Percentiles rank a stretch among this genome's conserved stretches.
Evolutionary conservation across 208 protist genomes (phyloP).

Genomic region (Crithidia expoeki): DNA sequence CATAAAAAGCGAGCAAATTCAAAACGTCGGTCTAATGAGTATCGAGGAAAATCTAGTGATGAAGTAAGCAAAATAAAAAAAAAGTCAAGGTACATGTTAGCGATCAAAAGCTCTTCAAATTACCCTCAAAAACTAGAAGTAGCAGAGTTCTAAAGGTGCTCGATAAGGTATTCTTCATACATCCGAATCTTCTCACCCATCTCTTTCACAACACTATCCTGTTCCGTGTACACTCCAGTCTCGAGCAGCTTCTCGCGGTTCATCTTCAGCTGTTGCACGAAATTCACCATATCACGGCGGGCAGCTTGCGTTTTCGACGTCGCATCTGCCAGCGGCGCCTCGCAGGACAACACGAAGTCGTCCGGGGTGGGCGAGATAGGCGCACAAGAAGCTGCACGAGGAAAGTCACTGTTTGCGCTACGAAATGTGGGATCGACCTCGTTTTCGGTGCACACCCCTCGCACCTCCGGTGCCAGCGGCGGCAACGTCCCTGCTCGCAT

Average conservation of each 20-base stretch:
- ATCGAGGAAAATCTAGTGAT: not conserved
- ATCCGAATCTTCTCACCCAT: constrained; percentile 87
- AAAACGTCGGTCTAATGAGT: not conserved
- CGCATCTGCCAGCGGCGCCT: constrained; percentile 7
- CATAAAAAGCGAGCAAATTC: no score
- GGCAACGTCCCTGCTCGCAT: constrained; percentile 31
- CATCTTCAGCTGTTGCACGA: constrained; percentile 79
- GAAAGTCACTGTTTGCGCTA: not conserved
- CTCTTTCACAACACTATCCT: constrained; percentile 66
- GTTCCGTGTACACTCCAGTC: constrained; percentile 78
- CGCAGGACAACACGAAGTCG: constrained; percentile 53
- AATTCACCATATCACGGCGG: constrained; percentile 69
- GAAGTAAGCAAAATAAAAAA: constrained; percentile 26
- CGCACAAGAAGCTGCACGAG: not conserved
- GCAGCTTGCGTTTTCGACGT: constrained; percentile 34
- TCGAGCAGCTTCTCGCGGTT: constrained; percentile 84
- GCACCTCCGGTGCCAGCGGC: constrained; percentile 30
- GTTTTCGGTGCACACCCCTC: constrained; percentile 2
- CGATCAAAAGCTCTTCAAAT: no score
- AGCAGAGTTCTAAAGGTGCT: constrained; percentile 18
- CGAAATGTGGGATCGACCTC: not conserved
- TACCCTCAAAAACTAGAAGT: no score
- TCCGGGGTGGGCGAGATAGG: constrained; percentile 43
- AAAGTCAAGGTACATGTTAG: not conserved
- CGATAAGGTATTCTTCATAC: constrained; percentile 78